These are phyloP conservation scores for Zymoseptoria crescenta DNA, from an alignment of 2,329 filamentous ascomycete species.

Conservation along the genomic window DNA sequence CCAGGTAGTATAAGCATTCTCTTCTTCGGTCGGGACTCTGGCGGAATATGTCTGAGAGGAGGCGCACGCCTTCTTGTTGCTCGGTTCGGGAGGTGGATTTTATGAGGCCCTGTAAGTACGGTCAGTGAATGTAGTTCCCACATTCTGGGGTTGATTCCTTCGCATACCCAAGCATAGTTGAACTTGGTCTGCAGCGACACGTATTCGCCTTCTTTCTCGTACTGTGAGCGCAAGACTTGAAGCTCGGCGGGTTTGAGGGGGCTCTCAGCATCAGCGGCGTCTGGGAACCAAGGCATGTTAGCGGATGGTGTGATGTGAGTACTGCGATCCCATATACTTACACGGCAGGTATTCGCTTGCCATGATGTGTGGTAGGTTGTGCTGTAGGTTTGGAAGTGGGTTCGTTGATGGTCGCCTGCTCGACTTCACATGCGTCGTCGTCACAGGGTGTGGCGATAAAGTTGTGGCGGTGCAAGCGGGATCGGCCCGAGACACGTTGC, in stretches of 20 bases:
- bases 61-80: conserved; percentile 20
- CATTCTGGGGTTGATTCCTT: too few species aligned
- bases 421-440: not conserved
- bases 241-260: conserved; percentile 88
- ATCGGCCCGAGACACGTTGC: conserved; percentile 1
- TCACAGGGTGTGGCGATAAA: not conserved
- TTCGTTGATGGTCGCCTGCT: conserved; percentile 1
- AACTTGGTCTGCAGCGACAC: conserved; percentile 98
- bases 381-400: conserved; percentile 5
- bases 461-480: conserved; percentile 1
- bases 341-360: conserved; percentile 43
- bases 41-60: conserved; percentile 64
- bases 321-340: conserved; percentile 26
- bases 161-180: conserved; percentile 91
- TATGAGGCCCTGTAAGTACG: conserved; percentile 66
- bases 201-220: conserved; percentile 95
- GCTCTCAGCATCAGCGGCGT: conserved; percentile 95
- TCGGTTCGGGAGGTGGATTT: conserved; percentile 79
- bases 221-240: conserved; percentile 84
- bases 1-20: conserved; percentile 97
- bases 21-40: conserved; percentile 83
- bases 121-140: not conserved
- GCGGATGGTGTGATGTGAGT: conserved; percentile 6
- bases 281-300: conserved; percentile 43
- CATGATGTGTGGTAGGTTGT: conserved; percentile 24